Conservation (phyloP, 2,329 filamentous ascomycete species). For the Trichoderma sp. region DNA sequence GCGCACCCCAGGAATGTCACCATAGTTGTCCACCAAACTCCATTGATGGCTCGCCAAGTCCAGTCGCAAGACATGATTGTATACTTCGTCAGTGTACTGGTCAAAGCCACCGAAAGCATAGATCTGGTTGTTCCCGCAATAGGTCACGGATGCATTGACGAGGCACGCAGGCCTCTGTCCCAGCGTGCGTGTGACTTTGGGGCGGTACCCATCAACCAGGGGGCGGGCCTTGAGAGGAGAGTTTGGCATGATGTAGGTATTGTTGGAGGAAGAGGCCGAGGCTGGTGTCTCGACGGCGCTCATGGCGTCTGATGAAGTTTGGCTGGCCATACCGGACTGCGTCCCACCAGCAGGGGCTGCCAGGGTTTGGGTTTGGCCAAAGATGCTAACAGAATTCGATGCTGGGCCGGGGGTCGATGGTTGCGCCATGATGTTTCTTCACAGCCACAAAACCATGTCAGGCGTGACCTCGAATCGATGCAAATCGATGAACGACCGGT, state of each 20-base stretch:
- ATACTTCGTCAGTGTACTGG: conserved; percentile 97
- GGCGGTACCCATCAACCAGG: conserved; percentile 72
- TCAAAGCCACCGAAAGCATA: conserved; percentile 98
- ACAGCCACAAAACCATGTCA: conserved; percentile 15
- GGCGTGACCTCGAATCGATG: not conserved
- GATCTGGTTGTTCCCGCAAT: conserved; percentile 94
- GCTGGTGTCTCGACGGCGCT: conserved; percentile 24
- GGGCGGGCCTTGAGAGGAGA: conserved; percentile 68
- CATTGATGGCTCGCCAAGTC: conserved; percentile 87
- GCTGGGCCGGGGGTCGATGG: conserved; percentile 45
- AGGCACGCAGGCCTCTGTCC: conserved; percentile 86
- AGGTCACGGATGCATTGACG: conserved; percentile 98
- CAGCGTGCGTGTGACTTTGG: conserved; percentile 74
- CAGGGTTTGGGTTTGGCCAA: conserved; percentile 21
- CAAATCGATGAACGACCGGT: not conserved
- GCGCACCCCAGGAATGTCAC: conserved; percentile 91
- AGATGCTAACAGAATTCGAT: conserved; percentile 48
- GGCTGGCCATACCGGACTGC: conserved; percentile 27
- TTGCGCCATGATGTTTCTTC: conserved; percentile 40
- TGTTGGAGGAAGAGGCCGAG: conserved; percentile 44
- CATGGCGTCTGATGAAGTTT: conserved; percentile 29
- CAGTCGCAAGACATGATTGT: conserved; percentile 91
- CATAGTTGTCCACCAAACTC: conserved; percentile 97
- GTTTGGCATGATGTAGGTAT: conserved; percentile 89
- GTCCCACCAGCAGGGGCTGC: conserved; percentile 28